phyloP scores from a whole-genome alignment of 495 filamentous ascomycete species.

The Arthonia radiata region DNA sequence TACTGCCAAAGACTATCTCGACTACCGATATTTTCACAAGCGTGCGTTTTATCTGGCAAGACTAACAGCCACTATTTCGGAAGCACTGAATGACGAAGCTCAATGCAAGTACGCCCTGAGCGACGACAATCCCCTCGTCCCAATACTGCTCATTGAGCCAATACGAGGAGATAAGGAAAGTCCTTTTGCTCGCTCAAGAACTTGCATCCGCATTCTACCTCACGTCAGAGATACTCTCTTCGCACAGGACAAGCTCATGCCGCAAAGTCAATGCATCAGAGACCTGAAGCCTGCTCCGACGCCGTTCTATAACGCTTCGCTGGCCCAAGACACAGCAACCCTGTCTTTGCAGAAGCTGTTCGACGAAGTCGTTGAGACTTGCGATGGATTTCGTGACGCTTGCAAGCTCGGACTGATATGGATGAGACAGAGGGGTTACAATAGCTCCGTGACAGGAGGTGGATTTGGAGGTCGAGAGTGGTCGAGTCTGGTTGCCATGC shows the following conservation, averaged over 20 bases:
- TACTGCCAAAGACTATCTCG: slow-evolving; percentile 83
- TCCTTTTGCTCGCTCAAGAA: slow-evolving; percentile 16
- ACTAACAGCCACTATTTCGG: slow-evolving; percentile 41
- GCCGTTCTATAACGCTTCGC: slow-evolving; percentile 69
- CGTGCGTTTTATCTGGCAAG: slow-evolving; percentile 75
- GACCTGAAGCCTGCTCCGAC: slow-evolving; percentile 22
- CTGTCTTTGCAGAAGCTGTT: slow-evolving; percentile 48
- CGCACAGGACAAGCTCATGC: slow-evolving; percentile 35
- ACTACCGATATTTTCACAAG: slow-evolving; percentile 87
- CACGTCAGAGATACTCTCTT: slow-evolving; percentile 42
- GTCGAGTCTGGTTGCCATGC: slow-evolving; percentile 48
- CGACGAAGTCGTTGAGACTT: slow-evolving; percentile 35
- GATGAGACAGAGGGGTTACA: slow-evolving; percentile 71
- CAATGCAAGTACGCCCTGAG: slow-evolving; percentile 38
- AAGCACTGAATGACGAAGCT: slow-evolving; percentile 23
- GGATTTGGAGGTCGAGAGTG: slow-evolving; percentile 92
- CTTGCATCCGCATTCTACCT: slow-evolving; percentile 53
- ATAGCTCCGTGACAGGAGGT: slow-evolving; percentile 35
- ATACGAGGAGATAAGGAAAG: slow-evolving; percentile 1
- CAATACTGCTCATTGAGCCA: slow-evolving; percentile 35
- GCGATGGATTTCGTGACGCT: slow-evolving; percentile 50
- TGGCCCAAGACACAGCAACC: slow-evolving; percentile 53
- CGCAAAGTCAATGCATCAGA: slow-evolving; percentile 47
- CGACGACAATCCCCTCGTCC: slow-evolving; percentile 55
- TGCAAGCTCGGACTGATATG: slow-evolving; percentile 69